A percentile compares a stretch with the other conserved stretches of the same genome.
Evolutionary conservation across 768 basidiomycete genomes (phyloP).

Genomic region (Daedalea quercina): DNA sequence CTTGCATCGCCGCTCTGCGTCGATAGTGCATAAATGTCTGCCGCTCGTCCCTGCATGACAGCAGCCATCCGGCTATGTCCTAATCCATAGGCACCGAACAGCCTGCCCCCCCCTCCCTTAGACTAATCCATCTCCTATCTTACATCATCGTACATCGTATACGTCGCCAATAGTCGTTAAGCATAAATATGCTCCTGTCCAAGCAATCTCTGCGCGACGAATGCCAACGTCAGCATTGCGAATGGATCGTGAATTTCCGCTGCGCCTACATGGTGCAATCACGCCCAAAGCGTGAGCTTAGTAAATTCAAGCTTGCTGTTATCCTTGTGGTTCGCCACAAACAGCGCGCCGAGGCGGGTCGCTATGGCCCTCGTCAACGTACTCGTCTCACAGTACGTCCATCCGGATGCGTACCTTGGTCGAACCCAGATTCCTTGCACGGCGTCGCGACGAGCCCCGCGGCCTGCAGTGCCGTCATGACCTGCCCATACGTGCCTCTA

Average conservation of each 20-base stretch:
- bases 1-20: too few species aligned
- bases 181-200: neutral
- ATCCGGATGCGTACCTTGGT: conserved; percentile 23
- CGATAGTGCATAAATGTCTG: too few species aligned
- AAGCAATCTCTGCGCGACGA: neutral
- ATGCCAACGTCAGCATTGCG: too few species aligned
- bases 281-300: conserved; percentile 35
- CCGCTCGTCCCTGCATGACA: too few species aligned
- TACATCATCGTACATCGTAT: too few species aligned
- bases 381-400: neutral
- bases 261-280: neutral
- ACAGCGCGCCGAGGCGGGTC: conserved; percentile 34
- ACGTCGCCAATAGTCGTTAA: neutral
- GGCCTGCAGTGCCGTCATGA: conserved; percentile 30
- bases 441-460: conserved; percentile 30
- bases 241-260: too few species aligned
- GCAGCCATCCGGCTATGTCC: too few species aligned
- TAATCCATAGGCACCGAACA: too few species aligned
- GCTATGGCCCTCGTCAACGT: conserved; percentile 16
- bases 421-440: conserved; percentile 23
- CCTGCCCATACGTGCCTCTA: conserved; percentile 37
- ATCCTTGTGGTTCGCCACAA: conserved; percentile 27
- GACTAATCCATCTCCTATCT: too few species aligned
- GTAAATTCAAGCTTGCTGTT: conserved; percentile 27
- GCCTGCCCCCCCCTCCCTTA: too few species aligned